Percentiles rank a stretch among this genome's conserved stretches.
These are phyloP conservation scores for Podospora fimiseda DNA, from an alignment of 495 filamentous ascomycete genomes.

Conservation along the genomic window DNA sequence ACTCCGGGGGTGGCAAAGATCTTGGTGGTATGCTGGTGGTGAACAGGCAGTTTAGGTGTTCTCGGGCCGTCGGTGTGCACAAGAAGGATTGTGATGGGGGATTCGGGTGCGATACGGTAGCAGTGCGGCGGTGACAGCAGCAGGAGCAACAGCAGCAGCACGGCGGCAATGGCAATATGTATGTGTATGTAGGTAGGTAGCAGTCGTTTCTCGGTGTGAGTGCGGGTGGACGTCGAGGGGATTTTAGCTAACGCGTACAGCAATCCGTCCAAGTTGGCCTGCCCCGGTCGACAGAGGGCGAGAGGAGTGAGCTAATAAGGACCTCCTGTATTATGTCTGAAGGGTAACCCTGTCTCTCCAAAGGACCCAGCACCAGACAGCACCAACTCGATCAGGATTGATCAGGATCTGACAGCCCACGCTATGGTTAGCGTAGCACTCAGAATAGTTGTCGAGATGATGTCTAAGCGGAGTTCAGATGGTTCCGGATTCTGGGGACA, in stretches of 20 bases:
- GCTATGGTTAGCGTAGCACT: not conserved
- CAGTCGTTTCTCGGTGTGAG: not conserved
- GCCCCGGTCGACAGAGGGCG: constrained; percentile 8
- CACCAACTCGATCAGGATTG: constrained; percentile 16
- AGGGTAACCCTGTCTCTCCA: constrained; percentile 17
- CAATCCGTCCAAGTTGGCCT: not conserved
- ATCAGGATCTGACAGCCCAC: constrained; percentile 5
- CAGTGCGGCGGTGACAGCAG: not conserved
- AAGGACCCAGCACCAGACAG: constrained; percentile 6
- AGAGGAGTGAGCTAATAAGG: constrained; percentile 16
- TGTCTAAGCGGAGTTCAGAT: not conserved
- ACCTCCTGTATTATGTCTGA: constrained; percentile 12
- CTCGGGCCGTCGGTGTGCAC: not conserved
- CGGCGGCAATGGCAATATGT: not conserved
- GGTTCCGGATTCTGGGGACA: too few relatives aligned
- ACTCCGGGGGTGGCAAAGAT: not conserved
- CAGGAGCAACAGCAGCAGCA: not conserved
- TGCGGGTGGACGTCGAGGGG: constrained; percentile 18
- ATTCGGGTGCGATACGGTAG: not conserved
- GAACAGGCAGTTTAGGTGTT: not conserved
- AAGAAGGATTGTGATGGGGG: not conserved
- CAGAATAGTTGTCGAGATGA: not conserved
- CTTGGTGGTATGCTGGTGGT: not conserved
- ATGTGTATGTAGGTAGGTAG: not conserved
- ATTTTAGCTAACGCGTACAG: constrained; percentile 21